Conservation (phyloP, 2,329 filamentous ascomycete genomes). For the Colletotrichum simmondsii region DNA sequence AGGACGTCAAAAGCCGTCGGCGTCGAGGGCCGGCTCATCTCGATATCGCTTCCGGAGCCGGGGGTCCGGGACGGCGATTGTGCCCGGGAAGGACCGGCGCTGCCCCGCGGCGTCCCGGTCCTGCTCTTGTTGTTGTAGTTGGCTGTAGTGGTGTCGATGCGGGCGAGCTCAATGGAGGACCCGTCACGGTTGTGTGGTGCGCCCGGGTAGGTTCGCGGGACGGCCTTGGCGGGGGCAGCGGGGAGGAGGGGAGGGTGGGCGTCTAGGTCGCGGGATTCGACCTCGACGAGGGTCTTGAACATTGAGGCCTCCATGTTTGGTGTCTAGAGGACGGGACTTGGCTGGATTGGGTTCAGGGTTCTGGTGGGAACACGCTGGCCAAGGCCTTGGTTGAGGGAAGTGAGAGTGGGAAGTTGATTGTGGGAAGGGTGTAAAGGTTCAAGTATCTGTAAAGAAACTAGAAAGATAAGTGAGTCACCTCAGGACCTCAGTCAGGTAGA, state of each 20-base stretch:
- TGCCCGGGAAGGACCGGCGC: neutral
- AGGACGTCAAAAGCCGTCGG: slow-evolving; percentile 58
- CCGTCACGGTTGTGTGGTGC: slow-evolving; percentile 44
- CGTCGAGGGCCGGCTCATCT: slow-evolving; percentile 64
- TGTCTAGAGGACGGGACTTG: neutral
- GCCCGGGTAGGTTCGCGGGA: slow-evolving; percentile 52
- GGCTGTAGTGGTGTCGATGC: slow-evolving; percentile 30
- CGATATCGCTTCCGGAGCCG: slow-evolving; percentile 48
- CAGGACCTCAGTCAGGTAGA: neutral
- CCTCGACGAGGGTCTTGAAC: slow-evolving; percentile 45
- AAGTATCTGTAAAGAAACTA: neutral
- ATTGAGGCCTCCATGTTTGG: slow-evolving; percentile 47
- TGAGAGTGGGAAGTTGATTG: neutral
- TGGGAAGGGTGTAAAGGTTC: neutral
- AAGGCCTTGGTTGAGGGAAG: neutral
- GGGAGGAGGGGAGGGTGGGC: slow-evolving; percentile 36
- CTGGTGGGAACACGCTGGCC: neutral
- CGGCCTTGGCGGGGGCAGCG: slow-evolving; percentile 46
- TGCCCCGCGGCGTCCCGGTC: neutral
- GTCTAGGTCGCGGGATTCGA: slow-evolving; percentile 40
- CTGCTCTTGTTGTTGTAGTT: slow-evolving; percentile 3
- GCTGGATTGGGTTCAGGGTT: neutral
- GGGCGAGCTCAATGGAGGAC: slow-evolving; percentile 42
- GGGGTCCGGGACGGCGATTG: slow-evolving; percentile 16
- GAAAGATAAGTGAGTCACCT: neutral